Conservation (phyloP, 345 rosid species). For the Tarenaya hassleriana region DNA sequence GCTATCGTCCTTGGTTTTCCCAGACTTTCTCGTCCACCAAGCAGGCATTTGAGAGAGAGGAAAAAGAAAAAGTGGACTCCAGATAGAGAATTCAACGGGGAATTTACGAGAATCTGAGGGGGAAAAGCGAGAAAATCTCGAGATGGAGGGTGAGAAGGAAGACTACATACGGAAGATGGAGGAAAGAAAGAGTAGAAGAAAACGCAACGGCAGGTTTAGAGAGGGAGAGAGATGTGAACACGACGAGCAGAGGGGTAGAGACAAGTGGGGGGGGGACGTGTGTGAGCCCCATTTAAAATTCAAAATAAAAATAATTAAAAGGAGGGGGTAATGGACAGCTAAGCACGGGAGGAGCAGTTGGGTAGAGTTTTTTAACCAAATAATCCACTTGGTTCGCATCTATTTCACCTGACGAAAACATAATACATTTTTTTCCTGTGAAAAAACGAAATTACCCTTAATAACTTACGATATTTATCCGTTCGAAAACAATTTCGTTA, state of each 20-base stretch:
- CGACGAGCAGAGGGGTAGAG: neutral
- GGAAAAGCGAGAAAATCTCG: neutral
- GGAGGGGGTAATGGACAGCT: slow-evolving; percentile 23
- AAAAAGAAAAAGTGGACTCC: neutral
- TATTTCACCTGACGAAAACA: no score
- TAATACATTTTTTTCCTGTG: no score
- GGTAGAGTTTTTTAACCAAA: no score
- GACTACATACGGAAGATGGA: slow-evolving; percentile 25
- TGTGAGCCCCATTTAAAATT: neutral
- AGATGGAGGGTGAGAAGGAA: slow-evolving; percentile 20
- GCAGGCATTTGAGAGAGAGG: slow-evolving; percentile 43
- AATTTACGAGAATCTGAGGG: neutral
- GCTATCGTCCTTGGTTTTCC: slow-evolving; percentile 49
- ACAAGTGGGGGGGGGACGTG: slow-evolving; percentile 8
- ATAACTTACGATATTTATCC: no score
- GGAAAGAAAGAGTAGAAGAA: neutral
- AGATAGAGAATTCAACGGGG: neutral
- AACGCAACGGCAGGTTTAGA: no score
- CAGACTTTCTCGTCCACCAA: slow-evolving; percentile 68
- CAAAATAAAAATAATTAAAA: neutral
- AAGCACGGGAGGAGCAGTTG: no score
- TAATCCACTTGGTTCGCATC: no score
- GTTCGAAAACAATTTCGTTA: no score
- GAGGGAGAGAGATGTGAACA: no score
- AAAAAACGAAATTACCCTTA: no score